Conservation (phyloP, 1,284 basidiomycete species). For the Cryptococcus sp. region DNA sequence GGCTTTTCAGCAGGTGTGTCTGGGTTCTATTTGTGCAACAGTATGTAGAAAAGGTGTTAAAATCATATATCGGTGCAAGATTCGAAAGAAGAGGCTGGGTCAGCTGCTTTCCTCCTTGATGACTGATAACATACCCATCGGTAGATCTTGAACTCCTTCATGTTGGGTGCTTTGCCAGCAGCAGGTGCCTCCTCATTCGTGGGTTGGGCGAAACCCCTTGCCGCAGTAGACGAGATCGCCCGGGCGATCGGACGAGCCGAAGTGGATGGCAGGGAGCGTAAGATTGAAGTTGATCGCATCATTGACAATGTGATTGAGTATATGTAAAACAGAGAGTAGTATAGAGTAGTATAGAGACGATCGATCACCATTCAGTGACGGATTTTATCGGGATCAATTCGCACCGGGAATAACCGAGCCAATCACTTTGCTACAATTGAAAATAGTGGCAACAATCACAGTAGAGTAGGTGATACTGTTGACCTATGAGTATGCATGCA, state of each 20-base stretch:
- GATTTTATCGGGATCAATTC: not conserved
- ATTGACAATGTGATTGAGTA: slow-evolving; percentile 59
- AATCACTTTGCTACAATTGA: not conserved
- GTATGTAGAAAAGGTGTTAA: no score
- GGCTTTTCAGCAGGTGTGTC: slow-evolving; percentile 93
- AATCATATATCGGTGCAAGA: no score
- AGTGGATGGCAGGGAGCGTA: slow-evolving; percentile 67
- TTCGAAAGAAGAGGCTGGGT: no score
- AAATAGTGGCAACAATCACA: no score
- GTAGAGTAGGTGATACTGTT: no score
- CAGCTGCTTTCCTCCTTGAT: no score
- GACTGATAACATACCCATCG: slow-evolving; percentile 83
- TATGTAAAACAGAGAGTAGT: no score
- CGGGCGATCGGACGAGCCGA: slow-evolving; percentile 40
- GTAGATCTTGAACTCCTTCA: slow-evolving; percentile 94
- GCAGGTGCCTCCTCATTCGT: slow-evolving; percentile 20
- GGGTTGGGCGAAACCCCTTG: slow-evolving; percentile 29
- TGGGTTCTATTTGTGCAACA: slow-evolving; percentile 64
- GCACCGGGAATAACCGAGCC: not conserved
- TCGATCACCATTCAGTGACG: not conserved
- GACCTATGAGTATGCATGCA: no score
- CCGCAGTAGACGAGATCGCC: slow-evolving; percentile 31
- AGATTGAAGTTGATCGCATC: slow-evolving; percentile 52
- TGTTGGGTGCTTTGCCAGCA: slow-evolving; percentile 46
- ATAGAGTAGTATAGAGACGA: no score